Base-by-base conservation (phyloP, 805 yeast genomes). In the Ogataea nakhonphanomensis region DNA sequence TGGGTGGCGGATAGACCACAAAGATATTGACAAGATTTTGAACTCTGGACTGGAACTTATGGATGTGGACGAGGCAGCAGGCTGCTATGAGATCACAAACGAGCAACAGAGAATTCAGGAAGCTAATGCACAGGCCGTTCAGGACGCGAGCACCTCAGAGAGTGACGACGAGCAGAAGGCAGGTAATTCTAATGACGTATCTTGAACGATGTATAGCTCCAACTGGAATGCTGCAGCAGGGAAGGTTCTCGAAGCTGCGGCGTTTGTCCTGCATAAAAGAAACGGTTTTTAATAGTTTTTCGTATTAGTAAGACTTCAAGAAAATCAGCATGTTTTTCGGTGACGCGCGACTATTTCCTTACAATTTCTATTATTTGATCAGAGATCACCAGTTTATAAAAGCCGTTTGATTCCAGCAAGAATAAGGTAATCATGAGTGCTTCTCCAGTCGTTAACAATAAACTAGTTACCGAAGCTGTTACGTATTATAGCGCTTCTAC, bases 1-100 rank as follows among this genome's bases (percentile, higher is more conserved):
- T 29, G 70, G 70, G 5, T 82, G 90, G 90, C 63, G 67, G 4
- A 69, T 84, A 31, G 66, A 75, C 1, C 88, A 82, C 53, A 57
- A 66, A n/a, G 70, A 71, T 52, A 73, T 73, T 57, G 58, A 64
- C 5, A 50, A 58, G 27, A 64, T 70, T 5, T 35, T 61, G 28
- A 44, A 64, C 1, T 54, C 62, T 8, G 68, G 61, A 0, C 45
- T 70, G 14, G 50, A 56, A 27, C 26, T 65, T 26, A 44, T 46
- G 7, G 50, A 49, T 0, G 23, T 61, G 1, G 67, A 69, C 40
- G 53, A 54, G 11, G 39, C 46, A 12, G 39, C 43, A 12, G 73
- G 74, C 2, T 45, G 67, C 12, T 70, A 59, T 46, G 59, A 57
- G 25, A 48, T 70, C 4, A 53, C 62, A 1, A 66, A 62, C 42